Percentiles rank a stretch among this genome's conserved stretches.
Conservation (phyloP, 2,329 filamentous ascomycete species). For the Didymella glomerata region DNA sequence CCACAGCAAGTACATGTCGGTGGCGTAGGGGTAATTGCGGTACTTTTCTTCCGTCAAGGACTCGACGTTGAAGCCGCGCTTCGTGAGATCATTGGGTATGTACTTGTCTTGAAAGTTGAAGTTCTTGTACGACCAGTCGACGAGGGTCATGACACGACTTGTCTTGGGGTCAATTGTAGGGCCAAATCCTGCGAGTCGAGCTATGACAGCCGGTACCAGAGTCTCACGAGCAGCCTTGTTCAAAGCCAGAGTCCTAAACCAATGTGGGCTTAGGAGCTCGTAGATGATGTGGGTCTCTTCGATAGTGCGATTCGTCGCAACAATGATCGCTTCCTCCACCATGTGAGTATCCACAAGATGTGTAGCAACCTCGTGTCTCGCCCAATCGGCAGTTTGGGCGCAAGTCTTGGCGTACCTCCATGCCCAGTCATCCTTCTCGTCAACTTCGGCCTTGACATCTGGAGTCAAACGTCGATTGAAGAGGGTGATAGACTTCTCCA, state of each 20-base stretch:
- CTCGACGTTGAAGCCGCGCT: constrained; percentile 15
- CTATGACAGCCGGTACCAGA: constrained; percentile 13
- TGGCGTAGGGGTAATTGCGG: constrained; percentile 21
- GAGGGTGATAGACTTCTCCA: constrained; percentile 16
- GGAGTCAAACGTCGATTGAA: constrained; percentile 17
- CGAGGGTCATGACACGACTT: constrained; percentile 8
- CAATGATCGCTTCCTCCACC: constrained; percentile 23
- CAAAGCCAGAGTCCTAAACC: constrained; percentile 19
- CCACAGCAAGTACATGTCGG: constrained; percentile 20
- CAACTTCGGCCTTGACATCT: constrained; percentile 1
- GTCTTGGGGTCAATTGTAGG: constrained; percentile 13
- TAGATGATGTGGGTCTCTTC: constrained; percentile 17
- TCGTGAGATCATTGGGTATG: constrained; percentile 16
- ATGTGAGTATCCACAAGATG: constrained; percentile 23
- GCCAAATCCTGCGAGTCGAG: constrained; percentile 16
- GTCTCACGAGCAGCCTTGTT: constrained; percentile 17
- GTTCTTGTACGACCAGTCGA: constrained; percentile 17
- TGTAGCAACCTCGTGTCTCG: constrained; percentile 18
- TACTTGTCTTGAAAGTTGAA: constrained; percentile 23
- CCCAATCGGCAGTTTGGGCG: constrained; percentile 21
- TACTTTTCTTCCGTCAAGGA: constrained; percentile 10
- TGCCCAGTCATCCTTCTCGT: constrained; percentile 18
- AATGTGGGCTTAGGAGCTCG: constrained; percentile 19
- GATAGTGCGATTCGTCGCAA: constrained; percentile 19
- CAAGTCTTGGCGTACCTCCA: constrained; percentile 24